These are phyloP conservation scores for Kodamaea ohmeri DNA, from an alignment of 1,139 yeast genomes.

Conservation along the genomic window DNA sequence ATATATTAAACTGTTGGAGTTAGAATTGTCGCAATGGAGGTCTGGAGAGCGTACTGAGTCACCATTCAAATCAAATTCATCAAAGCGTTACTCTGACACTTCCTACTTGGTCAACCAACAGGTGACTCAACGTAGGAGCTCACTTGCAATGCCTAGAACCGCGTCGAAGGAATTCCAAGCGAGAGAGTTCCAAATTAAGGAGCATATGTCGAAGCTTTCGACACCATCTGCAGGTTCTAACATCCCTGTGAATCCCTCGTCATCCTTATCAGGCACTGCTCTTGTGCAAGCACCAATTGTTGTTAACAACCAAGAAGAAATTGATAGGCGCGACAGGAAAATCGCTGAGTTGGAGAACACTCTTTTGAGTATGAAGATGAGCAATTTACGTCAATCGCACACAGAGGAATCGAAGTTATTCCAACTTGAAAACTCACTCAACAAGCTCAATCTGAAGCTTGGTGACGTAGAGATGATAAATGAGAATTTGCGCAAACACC, in stretches of 20 bases:
- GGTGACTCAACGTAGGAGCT: conserved; percentile 9
- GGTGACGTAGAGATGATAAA: conserved; percentile 41
- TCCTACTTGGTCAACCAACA: conserved; percentile 11
- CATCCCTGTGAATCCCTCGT: conserved; percentile 13
- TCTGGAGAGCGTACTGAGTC: conserved; percentile 14
- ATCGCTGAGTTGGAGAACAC: conserved; percentile 39
- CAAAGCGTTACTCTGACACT: conserved; percentile 12
- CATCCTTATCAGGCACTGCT: conserved; percentile 12
- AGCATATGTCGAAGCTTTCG: conserved; percentile 10
- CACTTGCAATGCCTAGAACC: conserved; percentile 9
- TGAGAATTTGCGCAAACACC: conserved; percentile 38
- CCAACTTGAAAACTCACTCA: conserved; percentile 39
- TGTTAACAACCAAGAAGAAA: conserved; percentile 21
- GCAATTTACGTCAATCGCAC: conserved; percentile 31
- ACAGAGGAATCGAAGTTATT: conserved; percentile 48
- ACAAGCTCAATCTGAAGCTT: conserved; percentile 37
- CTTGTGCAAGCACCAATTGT: conserved; percentile 12
- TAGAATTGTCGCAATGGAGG: conserved; percentile 37
- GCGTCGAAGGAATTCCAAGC: conserved; percentile 11
- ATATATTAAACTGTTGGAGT: conserved; percentile 49
- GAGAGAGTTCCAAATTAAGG: conserved; percentile 12
- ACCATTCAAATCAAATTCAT: conserved; percentile 10
- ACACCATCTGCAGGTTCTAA: conserved; percentile 11
- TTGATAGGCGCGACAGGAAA: conserved; percentile 34
- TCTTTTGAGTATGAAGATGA: conserved; percentile 38